Conservation (phyloP, 2,329 filamentous ascomycete species). For the Zymoseptoria passerinii region DNA sequence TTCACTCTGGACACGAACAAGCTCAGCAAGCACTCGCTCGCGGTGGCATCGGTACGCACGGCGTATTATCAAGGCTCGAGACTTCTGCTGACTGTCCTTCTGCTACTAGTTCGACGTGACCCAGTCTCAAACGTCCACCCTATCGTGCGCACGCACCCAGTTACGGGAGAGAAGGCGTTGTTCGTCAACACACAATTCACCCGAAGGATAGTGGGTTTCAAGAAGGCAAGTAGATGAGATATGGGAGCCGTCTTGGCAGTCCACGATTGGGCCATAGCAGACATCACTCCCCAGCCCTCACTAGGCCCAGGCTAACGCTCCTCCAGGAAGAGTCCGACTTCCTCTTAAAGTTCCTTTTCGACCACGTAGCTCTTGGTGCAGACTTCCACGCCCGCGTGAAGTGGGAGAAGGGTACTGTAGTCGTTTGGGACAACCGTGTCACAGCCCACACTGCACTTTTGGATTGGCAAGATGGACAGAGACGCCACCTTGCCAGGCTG, state of each 20-base stretch:
- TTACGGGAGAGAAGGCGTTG: conserved; percentile 73
- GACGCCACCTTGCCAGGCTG: conserved; percentile 71
- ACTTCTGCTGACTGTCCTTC: background rate
- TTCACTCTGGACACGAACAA: conserved; percentile 76
- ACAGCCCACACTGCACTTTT: conserved; percentile 61
- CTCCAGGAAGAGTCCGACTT: conserved; percentile 63
- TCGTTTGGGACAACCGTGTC: conserved; percentile 20
- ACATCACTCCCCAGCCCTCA: too few relatives aligned
- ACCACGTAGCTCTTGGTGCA: conserved; percentile 63
- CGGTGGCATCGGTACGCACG: conserved; percentile 50
- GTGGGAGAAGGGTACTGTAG: conserved; percentile 17
- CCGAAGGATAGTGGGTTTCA: conserved; percentile 69
- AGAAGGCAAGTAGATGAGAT: conserved; percentile 44
- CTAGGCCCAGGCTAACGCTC: background rate
- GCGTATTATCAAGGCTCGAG: background rate
- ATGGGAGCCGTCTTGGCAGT: too few relatives aligned
- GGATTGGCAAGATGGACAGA: conserved; percentile 72
- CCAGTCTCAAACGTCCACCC: conserved; percentile 69
- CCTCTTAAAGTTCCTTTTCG: conserved; percentile 67
- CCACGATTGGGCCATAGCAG: too few relatives aligned
- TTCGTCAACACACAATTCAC: conserved; percentile 83
- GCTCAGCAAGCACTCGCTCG: conserved; percentile 58
- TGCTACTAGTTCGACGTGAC: conserved; percentile 52
- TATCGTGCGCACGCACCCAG: conserved; percentile 69
- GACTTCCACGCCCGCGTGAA: conserved; percentile 63